These are phyloP conservation scores for Colletotrichum salicis DNA, from an alignment of 2,329 filamentous ascomycete species.

Conservation along the genomic window DNA sequence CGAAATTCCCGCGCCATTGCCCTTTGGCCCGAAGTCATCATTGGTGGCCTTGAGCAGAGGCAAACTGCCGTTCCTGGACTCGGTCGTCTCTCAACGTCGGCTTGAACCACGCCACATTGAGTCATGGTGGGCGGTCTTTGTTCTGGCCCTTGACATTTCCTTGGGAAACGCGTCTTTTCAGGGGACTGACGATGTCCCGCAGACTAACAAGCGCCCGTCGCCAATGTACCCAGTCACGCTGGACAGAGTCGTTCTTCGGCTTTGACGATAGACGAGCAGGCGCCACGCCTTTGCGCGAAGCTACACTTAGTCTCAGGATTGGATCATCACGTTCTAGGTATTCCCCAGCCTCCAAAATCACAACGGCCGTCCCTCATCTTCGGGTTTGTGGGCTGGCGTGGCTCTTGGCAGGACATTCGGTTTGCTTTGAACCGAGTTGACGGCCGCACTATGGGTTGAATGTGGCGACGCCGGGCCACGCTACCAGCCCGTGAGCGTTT, in stretches of 20 bases:
- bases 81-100: conserved; percentile 21
- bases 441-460: not conserved
- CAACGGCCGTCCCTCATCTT: not conserved
- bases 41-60: not conserved
- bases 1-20: conserved; percentile 9
- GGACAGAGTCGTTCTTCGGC: not conserved
- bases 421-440: not conserved
- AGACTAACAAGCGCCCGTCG: not conserved
- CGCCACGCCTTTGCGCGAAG: not conserved
- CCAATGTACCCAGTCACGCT: not conserved
- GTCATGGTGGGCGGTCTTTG: conserved; percentile 21
- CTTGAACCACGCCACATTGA: conserved; percentile 30
- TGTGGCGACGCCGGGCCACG: not conserved
- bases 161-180: not conserved
- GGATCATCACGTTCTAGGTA: not conserved
- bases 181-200: conserved; percentile 18
- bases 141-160: conserved; percentile 1
- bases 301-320: not conserved
- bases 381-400: not conserved
- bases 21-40: not conserved
- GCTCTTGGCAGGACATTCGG: not conserved
- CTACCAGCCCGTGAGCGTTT: not conserved
- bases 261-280: not conserved
- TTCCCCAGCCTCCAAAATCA: not conserved
- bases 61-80: conserved; percentile 22